These are phyloP conservation scores for Colletotrichum destructivum DNA, from an alignment of 2,329 filamentous ascomycete species.

Conservation along the genomic window DNA sequence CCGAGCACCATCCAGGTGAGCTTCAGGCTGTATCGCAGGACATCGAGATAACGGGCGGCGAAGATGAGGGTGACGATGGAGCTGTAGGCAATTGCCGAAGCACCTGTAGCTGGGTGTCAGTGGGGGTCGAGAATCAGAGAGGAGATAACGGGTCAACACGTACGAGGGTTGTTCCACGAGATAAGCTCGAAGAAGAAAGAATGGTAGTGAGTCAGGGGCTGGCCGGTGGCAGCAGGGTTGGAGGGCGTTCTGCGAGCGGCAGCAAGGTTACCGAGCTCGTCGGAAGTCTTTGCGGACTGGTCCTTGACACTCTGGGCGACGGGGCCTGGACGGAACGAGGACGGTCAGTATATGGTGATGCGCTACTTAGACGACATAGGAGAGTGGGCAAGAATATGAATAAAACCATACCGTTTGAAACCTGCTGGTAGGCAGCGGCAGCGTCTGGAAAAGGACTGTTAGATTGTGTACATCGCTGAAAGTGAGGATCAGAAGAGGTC, in stretches of 20 bases:
- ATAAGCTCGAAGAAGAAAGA: slow-evolving; percentile 79
- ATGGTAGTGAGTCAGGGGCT: slow-evolving; percentile 78
- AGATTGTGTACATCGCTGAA: slow-evolving; percentile 49
- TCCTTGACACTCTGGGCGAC: slow-evolving; percentile 73
- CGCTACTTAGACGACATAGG: slow-evolving; percentile 27
- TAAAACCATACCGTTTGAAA: slow-evolving; percentile 61
- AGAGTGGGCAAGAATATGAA: neutral
- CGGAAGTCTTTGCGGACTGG: slow-evolving; percentile 67
- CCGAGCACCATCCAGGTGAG: slow-evolving; percentile 75
- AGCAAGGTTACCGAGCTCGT: slow-evolving; percentile 72
- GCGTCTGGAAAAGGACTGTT: slow-evolving; percentile 59
- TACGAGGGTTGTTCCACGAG: slow-evolving; percentile 79
- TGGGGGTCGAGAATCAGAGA: slow-evolving; percentile 7
- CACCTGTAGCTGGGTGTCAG: slow-evolving; percentile 59
- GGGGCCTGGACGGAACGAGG: slow-evolving; percentile 60
- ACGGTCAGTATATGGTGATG: slow-evolving; percentile 30
- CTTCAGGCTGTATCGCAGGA: slow-evolving; percentile 77
- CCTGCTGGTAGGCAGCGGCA: slow-evolving; percentile 63
- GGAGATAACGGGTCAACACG: slow-evolving; percentile 48
- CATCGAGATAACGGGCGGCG: slow-evolving; percentile 75
- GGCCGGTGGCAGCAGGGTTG: slow-evolving; percentile 70
- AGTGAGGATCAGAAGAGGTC: slow-evolving; percentile 42
- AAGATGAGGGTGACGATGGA: slow-evolving; percentile 73
- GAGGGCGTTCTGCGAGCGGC: slow-evolving; percentile 69
- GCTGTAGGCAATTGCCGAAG: slow-evolving; percentile 76